Evolutionary conservation across 176 grass and related monocot species (phyloP).

Genomic region (Triticum timopheevii): DNA sequence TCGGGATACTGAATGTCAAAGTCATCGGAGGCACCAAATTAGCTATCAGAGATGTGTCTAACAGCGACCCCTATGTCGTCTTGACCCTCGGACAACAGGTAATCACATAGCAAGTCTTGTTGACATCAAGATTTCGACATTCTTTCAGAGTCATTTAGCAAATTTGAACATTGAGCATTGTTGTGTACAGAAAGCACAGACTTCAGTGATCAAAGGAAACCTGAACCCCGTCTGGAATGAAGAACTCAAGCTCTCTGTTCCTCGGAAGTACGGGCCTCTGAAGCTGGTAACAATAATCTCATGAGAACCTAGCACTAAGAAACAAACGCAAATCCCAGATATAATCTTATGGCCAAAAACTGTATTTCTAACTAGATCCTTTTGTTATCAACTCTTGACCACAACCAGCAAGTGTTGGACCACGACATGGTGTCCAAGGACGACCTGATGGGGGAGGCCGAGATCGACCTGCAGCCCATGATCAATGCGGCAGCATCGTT

Average conservation of each 20-base stretch:
- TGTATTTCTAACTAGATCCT: background rate
- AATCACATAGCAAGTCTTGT: background rate
- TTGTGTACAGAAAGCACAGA: conserved; percentile 58
- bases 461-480: conserved; percentile 75
- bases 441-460: conserved; percentile 75
- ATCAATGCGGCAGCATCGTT: conserved; percentile 59
- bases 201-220: conserved; percentile 58
- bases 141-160: background rate
- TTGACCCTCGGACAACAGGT: conserved; percentile 75
- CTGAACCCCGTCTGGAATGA: conserved; percentile 90
- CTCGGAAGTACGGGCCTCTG: conserved; percentile 48
- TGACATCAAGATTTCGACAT: background rate
- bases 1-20: conserved; percentile 74
- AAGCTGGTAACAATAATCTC: conserved; percentile 55
- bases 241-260: conserved; percentile 74
- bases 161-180: background rate
- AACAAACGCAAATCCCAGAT: background rate
- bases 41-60: conserved; percentile 74
- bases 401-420: conserved; percentile 67
- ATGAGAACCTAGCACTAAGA: background rate
- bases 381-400: background rate
- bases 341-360: background rate
- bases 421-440: conserved; percentile 70
- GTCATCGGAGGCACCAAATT: conserved; percentile 71
- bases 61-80: conserved; percentile 73